These are phyloP conservation scores for Tothia fuscella DNA, from an alignment of 2,329 filamentous ascomycete genomes.

Conservation along the genomic window DNA sequence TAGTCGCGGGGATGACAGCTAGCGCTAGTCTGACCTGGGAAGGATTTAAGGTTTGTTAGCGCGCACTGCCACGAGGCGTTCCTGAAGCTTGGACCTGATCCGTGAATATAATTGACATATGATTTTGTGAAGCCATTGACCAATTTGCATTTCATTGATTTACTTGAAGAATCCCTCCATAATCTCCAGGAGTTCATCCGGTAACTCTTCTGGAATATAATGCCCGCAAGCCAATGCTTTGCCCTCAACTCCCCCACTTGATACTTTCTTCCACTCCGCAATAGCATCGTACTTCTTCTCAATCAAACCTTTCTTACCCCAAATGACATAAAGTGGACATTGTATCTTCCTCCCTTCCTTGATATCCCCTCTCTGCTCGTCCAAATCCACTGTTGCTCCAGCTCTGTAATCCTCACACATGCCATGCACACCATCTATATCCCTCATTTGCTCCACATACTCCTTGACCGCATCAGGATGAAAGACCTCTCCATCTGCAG, in stretches of 20 bases:
- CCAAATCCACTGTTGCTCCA: slow-evolving; percentile 39
- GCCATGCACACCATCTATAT: slow-evolving; percentile 32
- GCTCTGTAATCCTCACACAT: slow-evolving; percentile 48
- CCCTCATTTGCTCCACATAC: slow-evolving; percentile 32
- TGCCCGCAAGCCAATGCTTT: slow-evolving; percentile 36
- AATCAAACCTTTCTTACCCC: slow-evolving; percentile 38
- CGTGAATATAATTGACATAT: no score
- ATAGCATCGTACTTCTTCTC: slow-evolving; percentile 38
- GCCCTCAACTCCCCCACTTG: slow-evolving; percentile 25
- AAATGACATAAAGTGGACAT: slow-evolving; percentile 38
- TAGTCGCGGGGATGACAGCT: no score
- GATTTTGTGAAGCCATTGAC: no score
- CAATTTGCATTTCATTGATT: no score
- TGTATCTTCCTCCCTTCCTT: slow-evolving; percentile 31
- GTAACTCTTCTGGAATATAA: slow-evolving; percentile 41
- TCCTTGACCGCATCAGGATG: slow-evolving; percentile 24
- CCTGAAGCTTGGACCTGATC: no score
- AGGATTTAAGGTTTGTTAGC: no score
- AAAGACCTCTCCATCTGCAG: slow-evolving; percentile 18
- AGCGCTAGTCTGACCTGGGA: no score
- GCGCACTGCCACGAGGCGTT: no score
- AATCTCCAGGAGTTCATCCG: slow-evolving; percentile 33
- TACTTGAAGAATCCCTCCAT: slow-evolving; percentile 32
- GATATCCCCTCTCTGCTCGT: slow-evolving; percentile 37
- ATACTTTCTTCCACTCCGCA: slow-evolving; percentile 40